Percentiles rank a stretch among this genome's conserved stretches.
These are phyloP conservation scores for Paecilomyces sp. DNA, from an alignment of 2,329 filamentous ascomycete genomes.

Conservation along the genomic window DNA sequence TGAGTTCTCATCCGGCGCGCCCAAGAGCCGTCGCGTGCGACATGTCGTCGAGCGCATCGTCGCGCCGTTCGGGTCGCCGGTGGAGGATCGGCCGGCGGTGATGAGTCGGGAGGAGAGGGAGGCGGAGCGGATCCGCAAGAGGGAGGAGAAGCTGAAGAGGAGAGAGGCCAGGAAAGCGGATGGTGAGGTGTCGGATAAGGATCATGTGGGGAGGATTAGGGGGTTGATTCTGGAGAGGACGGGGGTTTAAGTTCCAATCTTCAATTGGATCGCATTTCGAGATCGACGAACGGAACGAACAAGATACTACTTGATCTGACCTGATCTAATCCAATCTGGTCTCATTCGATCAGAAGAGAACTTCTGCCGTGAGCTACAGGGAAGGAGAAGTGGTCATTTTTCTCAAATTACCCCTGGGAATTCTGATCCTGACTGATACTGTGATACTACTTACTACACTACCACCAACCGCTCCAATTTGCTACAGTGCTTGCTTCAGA, in stretches of 20 bases:
- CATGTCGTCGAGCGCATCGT: slow-evolving; percentile 38
- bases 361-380: too few species aligned
- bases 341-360: too few species aligned
- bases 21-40: slow-evolving; percentile 29
- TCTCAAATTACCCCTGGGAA: too few species aligned
- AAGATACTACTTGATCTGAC: too few species aligned
- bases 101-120: slow-evolving; percentile 28
- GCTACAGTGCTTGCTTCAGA: too few species aligned
- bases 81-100: slow-evolving; percentile 30
- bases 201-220: slow-evolving; percentile 20
- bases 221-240: slow-evolving; percentile 22
- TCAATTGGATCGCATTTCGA: background rate
- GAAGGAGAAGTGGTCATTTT: too few species aligned
- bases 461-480: too few species aligned
- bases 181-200: slow-evolving; percentile 5
- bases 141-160: slow-evolving; percentile 23
- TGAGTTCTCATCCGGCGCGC: slow-evolving; percentile 35
- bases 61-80: slow-evolving; percentile 29
- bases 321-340: too few species aligned
- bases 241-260: background rate
- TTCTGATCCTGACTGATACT: too few species aligned
- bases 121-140: slow-evolving; percentile 20
- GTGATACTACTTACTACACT: too few species aligned
- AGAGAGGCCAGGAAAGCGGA: slow-evolving; percentile 16
- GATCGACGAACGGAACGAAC: too few species aligned